Conservation (phyloP, 2,329 filamentous ascomycete species). For the Aspergillus spinulosporus region DNA sequence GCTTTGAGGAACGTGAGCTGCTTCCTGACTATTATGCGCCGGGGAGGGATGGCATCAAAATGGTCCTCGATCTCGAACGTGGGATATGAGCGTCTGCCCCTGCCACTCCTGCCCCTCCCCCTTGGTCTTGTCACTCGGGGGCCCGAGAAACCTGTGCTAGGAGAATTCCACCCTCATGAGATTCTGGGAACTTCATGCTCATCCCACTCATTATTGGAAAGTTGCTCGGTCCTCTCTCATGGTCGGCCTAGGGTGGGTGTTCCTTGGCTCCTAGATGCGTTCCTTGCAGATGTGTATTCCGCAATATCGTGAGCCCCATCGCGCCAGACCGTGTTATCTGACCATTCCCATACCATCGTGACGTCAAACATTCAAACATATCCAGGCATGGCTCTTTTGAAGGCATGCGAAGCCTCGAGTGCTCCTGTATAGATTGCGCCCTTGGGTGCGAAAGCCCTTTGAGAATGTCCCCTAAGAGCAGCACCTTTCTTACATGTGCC, state of each 20-base stretch:
- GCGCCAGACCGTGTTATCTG: constrained; percentile 30
- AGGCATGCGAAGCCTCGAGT: constrained; percentile 35
- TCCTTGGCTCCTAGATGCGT: constrained; percentile 28
- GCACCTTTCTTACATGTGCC: constrained; percentile 22
- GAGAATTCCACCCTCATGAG: constrained; percentile 12
- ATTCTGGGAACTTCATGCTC: constrained; percentile 14
- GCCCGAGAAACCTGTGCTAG: not conserved
- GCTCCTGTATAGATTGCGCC: constrained; percentile 32
- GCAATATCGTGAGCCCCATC: constrained; percentile 32
- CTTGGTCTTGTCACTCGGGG: constrained; percentile 4
- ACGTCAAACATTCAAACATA: constrained; percentile 35
- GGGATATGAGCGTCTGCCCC: constrained; percentile 29
- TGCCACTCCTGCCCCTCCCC: constrained; percentile 22
- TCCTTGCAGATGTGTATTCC: constrained; percentile 38
- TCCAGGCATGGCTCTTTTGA: constrained; percentile 40
- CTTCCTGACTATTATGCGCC: constrained; percentile 53
- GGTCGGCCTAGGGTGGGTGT: constrained; percentile 13
- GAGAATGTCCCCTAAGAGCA: constrained; percentile 27
- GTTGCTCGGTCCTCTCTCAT: constrained; percentile 14
- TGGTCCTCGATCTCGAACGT: constrained; percentile 40
- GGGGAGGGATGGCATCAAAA: constrained; percentile 50
- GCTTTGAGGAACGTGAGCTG: constrained; percentile 49
- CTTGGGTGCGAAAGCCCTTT: constrained; percentile 29
- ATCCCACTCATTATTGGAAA: constrained; percentile 24
- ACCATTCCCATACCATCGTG: constrained; percentile 38